Evolutionary conservation across 176 grass and related monocot genomes (phyloP).

Genomic region (Avena insularis): DNA sequence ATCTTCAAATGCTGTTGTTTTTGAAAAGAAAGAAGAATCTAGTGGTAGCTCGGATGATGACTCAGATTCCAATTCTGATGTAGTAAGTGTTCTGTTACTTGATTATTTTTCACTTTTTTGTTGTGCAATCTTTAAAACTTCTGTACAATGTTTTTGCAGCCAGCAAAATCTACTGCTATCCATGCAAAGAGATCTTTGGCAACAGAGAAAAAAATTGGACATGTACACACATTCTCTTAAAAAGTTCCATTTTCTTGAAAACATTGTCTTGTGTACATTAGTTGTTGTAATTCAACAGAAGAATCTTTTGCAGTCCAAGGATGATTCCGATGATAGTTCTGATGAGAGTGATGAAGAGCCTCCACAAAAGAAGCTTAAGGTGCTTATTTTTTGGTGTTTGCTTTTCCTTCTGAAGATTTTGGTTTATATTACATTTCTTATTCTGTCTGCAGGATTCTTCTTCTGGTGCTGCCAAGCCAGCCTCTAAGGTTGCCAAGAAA

Average conservation of each 20-base stretch:
- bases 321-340: constrained; percentile 54
- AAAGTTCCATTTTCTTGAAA: constrained; percentile 19
- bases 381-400: constrained; percentile 17
- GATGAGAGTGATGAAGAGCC: constrained; percentile 62
- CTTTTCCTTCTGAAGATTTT: background rate
- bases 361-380: constrained; percentile 65
- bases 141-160: constrained; percentile 39
- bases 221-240: constrained; percentile 43
- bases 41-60: too few species aligned
- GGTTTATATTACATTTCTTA: constrained; percentile 12
- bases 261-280: background rate
- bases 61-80: too few species aligned
- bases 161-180: constrained; percentile 30
- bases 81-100: too few species aligned
- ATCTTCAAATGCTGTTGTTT: too few species aligned
- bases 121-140: background rate
- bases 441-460: too few species aligned
- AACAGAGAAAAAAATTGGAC: constrained; percentile 41
- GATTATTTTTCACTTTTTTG: too few species aligned
- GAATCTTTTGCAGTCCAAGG: constrained; percentile 28
- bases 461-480: constrained; percentile 27
- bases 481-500: constrained; percentile 47
- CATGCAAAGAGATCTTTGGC: constrained; percentile 43
- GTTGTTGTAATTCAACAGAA: constrained; percentile 1
- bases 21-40: too few species aligned